Evolutionary conservation across 106 monocot genomes (phyloP), one percentile per base, ranked within the genome.

Genomic region (Posidonia australis): DNA sequence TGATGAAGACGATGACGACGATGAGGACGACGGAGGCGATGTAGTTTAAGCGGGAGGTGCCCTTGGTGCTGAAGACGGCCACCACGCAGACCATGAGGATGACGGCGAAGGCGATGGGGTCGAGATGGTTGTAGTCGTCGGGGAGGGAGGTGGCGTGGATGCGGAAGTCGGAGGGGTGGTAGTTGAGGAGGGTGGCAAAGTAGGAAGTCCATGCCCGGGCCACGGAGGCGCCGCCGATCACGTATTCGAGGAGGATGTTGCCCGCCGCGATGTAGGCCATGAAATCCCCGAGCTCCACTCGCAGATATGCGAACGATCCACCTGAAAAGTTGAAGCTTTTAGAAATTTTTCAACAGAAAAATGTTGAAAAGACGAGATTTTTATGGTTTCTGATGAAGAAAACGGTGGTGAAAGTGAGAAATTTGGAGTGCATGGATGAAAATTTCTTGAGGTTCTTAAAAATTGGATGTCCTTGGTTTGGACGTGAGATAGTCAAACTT

Each of bases 211-310:
- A 83, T 86, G 36, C 36, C 36, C 36, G 36, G 36, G 36, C 36
- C 36, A 36, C 36, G 36, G 36, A 2, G 36, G 36, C 36, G 36
- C 36, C 36, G 7, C 36, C 36, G 36, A 36, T 36, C 5, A 7
- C 7, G 7, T 36, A 36, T 55, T 92, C 91, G 0, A 92, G 83
- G 24, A 92, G 77, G 70, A 92, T 92, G 81, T 92, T 92, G 58
- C 91, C 91, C 54, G 91, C 91, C 12, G 78, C 91, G 70, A 92
- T 84, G 81, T 83, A 86, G 10, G 91, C 91, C 65, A 84, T 23
- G 77, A 92, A 92, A 77, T 92, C 91, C 12, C 91, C 91, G 4
- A 92, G 84, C 70, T 92, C 91, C 19, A 92, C 86, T 0, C 91
- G 78, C 0, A 92, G 72, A 77, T 92, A 92, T 5, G 91, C 91